Evolutionary conservation across 1,139 yeast genomes (phyloP), one percentile per base, ranked within the genome.

Genomic region (Kodamaea ohmeri): DNA sequence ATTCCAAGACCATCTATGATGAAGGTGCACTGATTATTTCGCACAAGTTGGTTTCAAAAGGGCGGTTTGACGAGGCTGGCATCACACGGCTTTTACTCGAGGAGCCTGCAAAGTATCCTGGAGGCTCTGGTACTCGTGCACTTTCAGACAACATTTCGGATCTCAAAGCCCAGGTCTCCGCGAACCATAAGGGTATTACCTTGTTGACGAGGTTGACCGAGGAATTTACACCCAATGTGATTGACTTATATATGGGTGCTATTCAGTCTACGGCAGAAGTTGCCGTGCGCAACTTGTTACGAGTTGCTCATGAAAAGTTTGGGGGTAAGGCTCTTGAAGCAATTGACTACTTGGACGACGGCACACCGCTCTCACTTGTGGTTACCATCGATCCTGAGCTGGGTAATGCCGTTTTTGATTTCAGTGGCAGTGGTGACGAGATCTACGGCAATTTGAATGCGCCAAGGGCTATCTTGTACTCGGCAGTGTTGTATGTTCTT

Each of bases 401-500:
- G 11, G 73, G 74, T 3, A 58, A 57, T 31, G 69, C 73, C 1
- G 59, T 58, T 8, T 69, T 69, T 51, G 75, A 69, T 41, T 68
- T 69, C 44, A 60, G 61, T 11, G 64, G 56, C 28, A 61, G 70
- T 9, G 75, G 75, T 3, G 71, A 67, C 44, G 71, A 69, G 43
- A 59, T 68, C 38, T 61, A 68, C 46, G 73, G 73, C 6, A 68
- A 68, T 38, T 61, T 69, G 52, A 69, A 69, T 51, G 71, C 73
- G 2, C 74, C 67, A 2, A 73, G 71, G 42, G 89, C 95, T 0
- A 84, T 86, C 45, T 77, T 92, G 6, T 76, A 78, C 50, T 83
- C 92, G n/a, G 92, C 95, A 1, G 81, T 87, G 36, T 65, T 87
- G 34, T 87, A 86, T 56, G 88, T 86, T 35, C 63, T 87, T 47